Conservation (phyloP, 106 monocot genomes). For the Narthecium ossifragum region DNA sequence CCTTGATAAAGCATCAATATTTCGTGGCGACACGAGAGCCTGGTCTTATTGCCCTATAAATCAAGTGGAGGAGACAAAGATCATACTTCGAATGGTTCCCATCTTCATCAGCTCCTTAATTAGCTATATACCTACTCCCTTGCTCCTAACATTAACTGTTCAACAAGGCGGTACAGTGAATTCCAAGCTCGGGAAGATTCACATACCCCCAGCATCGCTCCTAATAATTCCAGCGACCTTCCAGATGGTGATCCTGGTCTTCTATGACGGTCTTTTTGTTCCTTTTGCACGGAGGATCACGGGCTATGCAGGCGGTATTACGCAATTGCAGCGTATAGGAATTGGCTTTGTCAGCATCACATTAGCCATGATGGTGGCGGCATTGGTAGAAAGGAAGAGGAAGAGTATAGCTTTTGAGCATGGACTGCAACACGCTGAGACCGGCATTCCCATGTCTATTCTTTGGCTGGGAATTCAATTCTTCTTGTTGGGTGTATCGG, state of each 20-base stretch:
- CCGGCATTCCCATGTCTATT: slow-evolving; percentile 39
- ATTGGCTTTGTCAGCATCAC: slow-evolving; percentile 26
- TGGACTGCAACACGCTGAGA: slow-evolving; percentile 16
- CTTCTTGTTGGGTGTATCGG: slow-evolving; percentile 38
- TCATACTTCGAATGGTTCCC: slow-evolving; percentile 47
- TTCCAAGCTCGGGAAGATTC: slow-evolving; percentile 37
- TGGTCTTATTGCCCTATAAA: slow-evolving; percentile 50
- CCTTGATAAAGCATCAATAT: slow-evolving; percentile 32
- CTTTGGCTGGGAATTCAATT: slow-evolving; percentile 56
- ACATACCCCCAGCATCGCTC: slow-evolving; percentile 39
- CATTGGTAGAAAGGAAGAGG: slow-evolving; percentile 45
- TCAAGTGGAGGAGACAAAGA: slow-evolving; percentile 65
- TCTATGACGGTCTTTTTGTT: slow-evolving; percentile 45
- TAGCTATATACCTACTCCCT: slow-evolving; percentile 20
- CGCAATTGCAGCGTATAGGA: slow-evolving; percentile 33
- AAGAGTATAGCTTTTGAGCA: slow-evolving; percentile 15
- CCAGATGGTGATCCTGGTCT: slow-evolving; percentile 30
- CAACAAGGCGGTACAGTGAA: slow-evolving; percentile 59
- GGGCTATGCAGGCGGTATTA: slow-evolving; percentile 28
- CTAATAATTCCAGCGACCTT: slow-evolving; percentile 31
- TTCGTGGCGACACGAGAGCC: slow-evolving; percentile 14
- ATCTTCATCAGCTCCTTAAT: slow-evolving; percentile 37
- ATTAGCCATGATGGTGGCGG: slow-evolving; percentile 27
- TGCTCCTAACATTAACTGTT: slow-evolving; percentile 42
- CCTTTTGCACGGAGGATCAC: slow-evolving; percentile 41